A percentile compares a stretch with the other conserved stretches of the same genome.
These are phyloP conservation scores for Kodamaea suecica DNA, from an alignment of 1,139 yeast genomes.

Conservation along the genomic window DNA sequence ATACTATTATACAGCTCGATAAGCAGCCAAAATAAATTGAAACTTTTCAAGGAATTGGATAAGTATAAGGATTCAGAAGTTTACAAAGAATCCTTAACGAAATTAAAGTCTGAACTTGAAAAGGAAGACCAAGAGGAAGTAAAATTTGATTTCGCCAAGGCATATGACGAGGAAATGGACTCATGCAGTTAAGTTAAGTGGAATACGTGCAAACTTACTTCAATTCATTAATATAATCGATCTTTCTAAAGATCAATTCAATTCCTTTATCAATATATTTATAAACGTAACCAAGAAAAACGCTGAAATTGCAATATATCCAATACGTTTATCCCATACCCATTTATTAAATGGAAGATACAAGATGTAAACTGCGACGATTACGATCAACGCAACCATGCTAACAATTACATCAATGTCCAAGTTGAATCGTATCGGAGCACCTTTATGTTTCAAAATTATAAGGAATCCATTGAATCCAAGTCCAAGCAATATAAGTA, in stretches of 20 bases:
- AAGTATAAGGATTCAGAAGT: slow-evolving; percentile 9
- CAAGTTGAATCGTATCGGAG: slow-evolving; percentile 25
- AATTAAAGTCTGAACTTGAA: too few relatives aligned
- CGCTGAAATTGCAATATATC: slow-evolving; percentile 17
- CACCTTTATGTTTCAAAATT: slow-evolving; percentile 13
- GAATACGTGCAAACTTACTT: too few relatives aligned
- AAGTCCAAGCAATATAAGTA: slow-evolving; percentile 37
- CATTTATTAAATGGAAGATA: slow-evolving; percentile 36
- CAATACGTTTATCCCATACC: slow-evolving; percentile 33
- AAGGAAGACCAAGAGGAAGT: neutral
- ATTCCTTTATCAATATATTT: slow-evolving; percentile 4
- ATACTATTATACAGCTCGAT: slow-evolving; percentile 11
- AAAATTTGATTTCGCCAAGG: neutral
- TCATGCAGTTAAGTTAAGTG: neutral
- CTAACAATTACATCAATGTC: slow-evolving; percentile 25
- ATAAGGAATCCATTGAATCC: slow-evolving; percentile 35
- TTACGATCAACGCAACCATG: slow-evolving; percentile 24
- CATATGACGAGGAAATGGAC: neutral
- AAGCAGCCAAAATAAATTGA: slow-evolving; percentile 9
- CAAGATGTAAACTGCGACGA: slow-evolving; percentile 23
- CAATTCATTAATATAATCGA: too few relatives aligned
- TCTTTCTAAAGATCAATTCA: neutral
- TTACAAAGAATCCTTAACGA: slow-evolving; percentile 9
- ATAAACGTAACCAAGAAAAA: slow-evolving; percentile 10
- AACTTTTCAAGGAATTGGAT: slow-evolving; percentile 12